phyloP scores from a whole-genome alignment of 805 yeast species.

The Lipomyces lipofer region DNA sequence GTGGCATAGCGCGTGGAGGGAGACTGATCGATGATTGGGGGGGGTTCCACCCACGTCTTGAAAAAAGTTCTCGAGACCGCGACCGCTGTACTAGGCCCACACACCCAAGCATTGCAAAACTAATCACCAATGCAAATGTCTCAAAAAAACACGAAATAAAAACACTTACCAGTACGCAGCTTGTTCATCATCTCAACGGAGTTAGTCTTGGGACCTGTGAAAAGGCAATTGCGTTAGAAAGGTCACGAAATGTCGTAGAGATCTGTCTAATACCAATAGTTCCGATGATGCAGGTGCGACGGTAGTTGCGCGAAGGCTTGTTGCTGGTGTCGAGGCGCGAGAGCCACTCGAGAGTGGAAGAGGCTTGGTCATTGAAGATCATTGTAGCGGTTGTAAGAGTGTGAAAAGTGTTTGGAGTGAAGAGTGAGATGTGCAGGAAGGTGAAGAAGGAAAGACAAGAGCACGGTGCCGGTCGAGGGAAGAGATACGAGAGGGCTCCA shows the following conservation, averaged over 20 bases:
- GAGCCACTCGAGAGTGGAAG: constrained; percentile 68
- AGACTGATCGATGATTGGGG: constrained; percentile 1
- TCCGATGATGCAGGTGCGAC: constrained; percentile 97
- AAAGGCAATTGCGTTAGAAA: not conserved
- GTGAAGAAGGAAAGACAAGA: not conserved
- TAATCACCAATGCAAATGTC: too few species aligned
- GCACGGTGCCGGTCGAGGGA: not conserved
- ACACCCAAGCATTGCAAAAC: too few species aligned
- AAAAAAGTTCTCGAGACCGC: not conserved
- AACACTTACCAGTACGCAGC: constrained; percentile 63
- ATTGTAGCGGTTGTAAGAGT: constrained; percentile 5
- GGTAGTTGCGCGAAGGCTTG: constrained; percentile 74
- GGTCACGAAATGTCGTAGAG: not conserved
- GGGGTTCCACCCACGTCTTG: not conserved
- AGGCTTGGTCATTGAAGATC: constrained; percentile 31
- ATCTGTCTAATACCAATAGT: constrained; percentile 62
- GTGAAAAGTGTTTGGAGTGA: not conserved
- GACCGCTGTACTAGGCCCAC: too few species aligned
- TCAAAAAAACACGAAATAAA: not conserved
- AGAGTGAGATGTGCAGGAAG: not conserved
- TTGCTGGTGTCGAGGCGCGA: constrained; percentile 69
- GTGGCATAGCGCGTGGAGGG: too few species aligned
- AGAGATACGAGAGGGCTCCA: not conserved
- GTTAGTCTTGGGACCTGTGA: constrained; percentile 86
- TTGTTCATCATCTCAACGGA: constrained; percentile 76